These are phyloP conservation scores for Chaetothyriales sp. DNA, from an alignment of 2,329 filamentous ascomycete species.

Conservation along the genomic window DNA sequence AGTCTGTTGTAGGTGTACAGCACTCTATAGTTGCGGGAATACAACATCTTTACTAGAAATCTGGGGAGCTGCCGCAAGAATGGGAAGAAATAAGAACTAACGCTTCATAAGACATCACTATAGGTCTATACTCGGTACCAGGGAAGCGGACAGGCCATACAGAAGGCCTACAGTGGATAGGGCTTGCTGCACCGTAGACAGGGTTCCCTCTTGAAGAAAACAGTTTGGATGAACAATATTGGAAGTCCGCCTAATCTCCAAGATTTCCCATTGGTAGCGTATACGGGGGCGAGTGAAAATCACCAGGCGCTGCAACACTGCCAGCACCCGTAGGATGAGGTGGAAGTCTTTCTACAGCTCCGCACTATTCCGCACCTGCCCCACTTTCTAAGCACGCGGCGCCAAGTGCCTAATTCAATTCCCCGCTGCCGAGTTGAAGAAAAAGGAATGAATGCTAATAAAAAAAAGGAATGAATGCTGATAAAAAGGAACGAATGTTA, in stretches of 20 bases:
- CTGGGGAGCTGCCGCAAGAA: neutral
- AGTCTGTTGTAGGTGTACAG: neutral
- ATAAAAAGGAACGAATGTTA: too few species aligned
- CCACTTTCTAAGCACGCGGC: neutral
- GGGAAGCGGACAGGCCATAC: neutral
- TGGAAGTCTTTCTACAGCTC: neutral
- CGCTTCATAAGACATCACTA: neutral
- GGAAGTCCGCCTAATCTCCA: neutral
- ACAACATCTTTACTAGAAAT: neutral
- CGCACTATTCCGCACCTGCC: neutral
- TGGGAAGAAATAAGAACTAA: neutral
- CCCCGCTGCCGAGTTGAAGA: neutral
- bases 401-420: neutral
- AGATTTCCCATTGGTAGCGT: neutral
- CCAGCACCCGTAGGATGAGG: neutral
- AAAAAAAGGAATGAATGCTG: too few species aligned
- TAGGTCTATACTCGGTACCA: neutral
- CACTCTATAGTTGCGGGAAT: neutral
- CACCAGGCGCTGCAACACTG: neutral
- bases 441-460: too few species aligned
- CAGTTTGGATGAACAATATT: neutral
- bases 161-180: neutral
- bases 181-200: neutral
- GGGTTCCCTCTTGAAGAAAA: neutral
- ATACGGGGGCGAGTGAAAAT: neutral